These are phyloP conservation scores for Oryza australiensis DNA, from an alignment of 176 grass and related monocot genomes.

Conservation along the genomic window DNA sequence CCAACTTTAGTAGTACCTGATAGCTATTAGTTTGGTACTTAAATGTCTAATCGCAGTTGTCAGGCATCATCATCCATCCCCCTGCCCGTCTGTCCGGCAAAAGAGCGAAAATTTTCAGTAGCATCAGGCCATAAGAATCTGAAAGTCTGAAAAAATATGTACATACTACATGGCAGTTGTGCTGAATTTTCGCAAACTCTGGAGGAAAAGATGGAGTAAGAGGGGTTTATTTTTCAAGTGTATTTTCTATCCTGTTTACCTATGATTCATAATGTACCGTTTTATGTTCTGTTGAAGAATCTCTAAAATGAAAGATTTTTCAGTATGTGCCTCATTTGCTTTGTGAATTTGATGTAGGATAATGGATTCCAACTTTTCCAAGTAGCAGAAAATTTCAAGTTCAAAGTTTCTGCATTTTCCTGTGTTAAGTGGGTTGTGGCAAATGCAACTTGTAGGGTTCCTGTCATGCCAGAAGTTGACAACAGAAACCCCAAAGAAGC, in stretches of 20 bases:
- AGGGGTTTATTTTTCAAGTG: constrained; percentile 48
- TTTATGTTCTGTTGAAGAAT: not conserved
- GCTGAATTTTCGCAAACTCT: constrained; percentile 26
- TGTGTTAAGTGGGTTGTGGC: constrained; percentile 24
- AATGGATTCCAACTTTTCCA: not conserved
- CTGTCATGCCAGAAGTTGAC: constrained; percentile 49
- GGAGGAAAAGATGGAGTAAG: constrained; percentile 43
- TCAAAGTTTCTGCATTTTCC: not conserved
- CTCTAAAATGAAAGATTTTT: not conserved
- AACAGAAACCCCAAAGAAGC: constrained; percentile 43
- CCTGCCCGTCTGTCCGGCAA: constrained; percentile 40
- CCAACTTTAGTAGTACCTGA: constrained; percentile 9
- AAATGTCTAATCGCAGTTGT: not conserved
- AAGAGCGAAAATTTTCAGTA: constrained; percentile 26
- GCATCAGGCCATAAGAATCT: constrained; percentile 15
- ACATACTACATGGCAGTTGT: constrained; percentile 11
- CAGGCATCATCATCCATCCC: constrained; percentile 40
- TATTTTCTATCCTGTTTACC: not conserved
- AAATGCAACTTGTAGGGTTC: constrained; percentile 37
- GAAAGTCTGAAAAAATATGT: constrained; percentile 30
- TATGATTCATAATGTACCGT: constrained; percentile 7
- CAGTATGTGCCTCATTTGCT: not conserved
- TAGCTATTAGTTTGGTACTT: constrained; percentile 14
- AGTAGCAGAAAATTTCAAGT: constrained; percentile 13
- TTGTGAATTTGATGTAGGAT: not conserved